A percentile compares a stretch with the other conserved stretches of the same genome.
Evolutionary conservation across 2,329 filamentous ascomycete genomes (phyloP).

Genomic region (Beauveria caledonica): DNA sequence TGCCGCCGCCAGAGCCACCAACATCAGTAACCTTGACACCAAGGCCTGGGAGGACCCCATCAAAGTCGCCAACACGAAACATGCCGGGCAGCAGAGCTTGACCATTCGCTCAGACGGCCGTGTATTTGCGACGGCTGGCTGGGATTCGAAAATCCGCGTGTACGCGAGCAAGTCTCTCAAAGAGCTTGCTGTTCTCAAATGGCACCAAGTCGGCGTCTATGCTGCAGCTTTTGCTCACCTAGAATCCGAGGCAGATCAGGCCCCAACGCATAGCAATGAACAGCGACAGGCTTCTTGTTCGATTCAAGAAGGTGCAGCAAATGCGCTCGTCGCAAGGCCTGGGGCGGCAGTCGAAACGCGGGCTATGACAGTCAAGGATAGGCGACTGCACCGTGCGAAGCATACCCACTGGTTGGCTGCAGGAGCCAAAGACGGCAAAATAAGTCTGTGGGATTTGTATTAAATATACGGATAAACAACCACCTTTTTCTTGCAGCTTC

Average conservation of each 20-base stretch:
- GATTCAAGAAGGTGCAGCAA: background rate
- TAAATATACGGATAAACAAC: constrained; percentile 27
- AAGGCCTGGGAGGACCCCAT: constrained; percentile 39
- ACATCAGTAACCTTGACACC: background rate
- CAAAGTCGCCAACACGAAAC: constrained; percentile 66
- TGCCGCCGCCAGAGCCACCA: constrained; percentile 11
- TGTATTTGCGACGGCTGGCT: constrained; percentile 84
- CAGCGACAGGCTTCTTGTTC: background rate
- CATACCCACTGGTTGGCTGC: constrained; percentile 81
- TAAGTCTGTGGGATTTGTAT: constrained; percentile 94
- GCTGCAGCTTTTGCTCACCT: constrained; percentile 62
- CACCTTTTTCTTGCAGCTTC: background rate
- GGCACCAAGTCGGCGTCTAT: constrained; percentile 87
- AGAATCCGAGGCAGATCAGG: background rate
- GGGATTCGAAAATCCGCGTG: constrained; percentile 75
- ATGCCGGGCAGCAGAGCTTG: constrained; percentile 82
- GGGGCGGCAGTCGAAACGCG: constrained; percentile 8
- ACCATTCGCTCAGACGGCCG: constrained; percentile 69
- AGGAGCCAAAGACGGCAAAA: constrained; percentile 89
- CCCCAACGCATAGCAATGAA: too few species aligned
- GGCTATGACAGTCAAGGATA: constrained; percentile 45
- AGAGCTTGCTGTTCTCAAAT: constrained; percentile 86
- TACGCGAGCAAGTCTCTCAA: constrained; percentile 75
- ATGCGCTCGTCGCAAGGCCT: background rate
- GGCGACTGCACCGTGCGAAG: constrained; percentile 55